phyloP scores from a whole-genome alignment of 1,139 yeast species.

The Kazachstania sp. region DNA sequence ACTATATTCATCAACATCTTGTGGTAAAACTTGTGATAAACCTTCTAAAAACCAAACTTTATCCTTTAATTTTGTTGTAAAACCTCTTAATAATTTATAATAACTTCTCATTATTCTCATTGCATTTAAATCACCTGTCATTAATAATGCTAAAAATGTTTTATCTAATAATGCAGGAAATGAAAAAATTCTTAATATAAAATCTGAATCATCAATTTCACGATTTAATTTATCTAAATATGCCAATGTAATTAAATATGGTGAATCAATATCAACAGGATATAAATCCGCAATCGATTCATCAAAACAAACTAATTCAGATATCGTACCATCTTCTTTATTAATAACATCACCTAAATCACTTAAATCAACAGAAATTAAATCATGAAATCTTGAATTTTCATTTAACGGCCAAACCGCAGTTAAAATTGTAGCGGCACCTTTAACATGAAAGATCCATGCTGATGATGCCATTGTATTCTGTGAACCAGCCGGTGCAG shows the following conservation, averaged over 20 bases:
- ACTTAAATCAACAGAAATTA: conserved; percentile 62
- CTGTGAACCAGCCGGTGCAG: conserved; percentile 37
- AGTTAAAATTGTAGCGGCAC: conserved; percentile 89
- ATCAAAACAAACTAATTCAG: conserved; percentile 76
- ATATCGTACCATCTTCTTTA: conserved; percentile 34
- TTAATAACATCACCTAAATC: conserved; percentile 77
- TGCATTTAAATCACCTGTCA: conserved; percentile 82
- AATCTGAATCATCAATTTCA: conserved; percentile 78
- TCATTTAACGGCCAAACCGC: conserved; percentile 96
- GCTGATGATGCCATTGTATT: conserved; percentile 72
- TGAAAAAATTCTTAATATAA: conserved; percentile 79
- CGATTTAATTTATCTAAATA: conserved; percentile 76
- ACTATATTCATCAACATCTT: conserved; percentile 73
- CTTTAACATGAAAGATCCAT: conserved; percentile 95
- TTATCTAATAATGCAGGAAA: conserved; percentile 88
- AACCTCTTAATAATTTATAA: conserved; percentile 70
- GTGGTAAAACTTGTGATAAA: conserved; percentile 76
- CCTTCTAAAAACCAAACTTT: conserved; percentile 94
- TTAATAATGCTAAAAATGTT: conserved; percentile 61
- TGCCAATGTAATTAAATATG: conserved; percentile 78
- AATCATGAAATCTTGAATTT: conserved; percentile 61
- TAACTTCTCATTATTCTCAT: conserved; percentile 86
- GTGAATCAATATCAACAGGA: conserved; percentile 76
- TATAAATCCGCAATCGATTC: conserved; percentile 75
- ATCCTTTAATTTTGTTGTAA: conserved; percentile 80